Base-by-base conservation (phyloP, 1,284 basidiomycete species). In the Singerocomus inundabilis region DNA sequence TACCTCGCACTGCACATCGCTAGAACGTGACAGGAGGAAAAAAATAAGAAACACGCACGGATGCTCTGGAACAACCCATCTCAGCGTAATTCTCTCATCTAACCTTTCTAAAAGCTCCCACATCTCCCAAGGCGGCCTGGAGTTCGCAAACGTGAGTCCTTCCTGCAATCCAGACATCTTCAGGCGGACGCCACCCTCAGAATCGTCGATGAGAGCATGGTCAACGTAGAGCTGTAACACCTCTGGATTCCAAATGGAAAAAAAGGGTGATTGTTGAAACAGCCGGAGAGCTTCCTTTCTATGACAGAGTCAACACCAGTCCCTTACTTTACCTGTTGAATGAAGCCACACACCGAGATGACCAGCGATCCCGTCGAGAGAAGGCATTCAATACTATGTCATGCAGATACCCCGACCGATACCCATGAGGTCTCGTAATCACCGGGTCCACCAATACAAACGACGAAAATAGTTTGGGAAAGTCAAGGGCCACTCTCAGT, bases 391-490 rank as follows among this genome's bases (percentile, higher is more conserved):
- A 37, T 0, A 74, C 66, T 18, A 73, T 53, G 8, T 43, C 45
- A 18, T 57, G 46, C 13, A 61, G 49, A 11, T 40, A 16, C 4
- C 37, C 56, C 6, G 41, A 53, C 16, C 21, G 40, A 47, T 40
- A 49, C 13, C 35, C 53, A 26, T 34, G 52, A 33, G 63, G 69
- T 60, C 61, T 69, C 40, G 73, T 55, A 32, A 92, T 79, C 48
- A 91, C 78, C 0, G 95, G 92, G 64, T 98, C 94, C 25, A 95
- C 70, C 10, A 95, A 76, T 40, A 93, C 73, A 30, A 96, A 69
- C 0, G 80, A 79, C 15, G 82, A 75, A 69, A 94, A 92, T 9
- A 95, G 70, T 1, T 72, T 70, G 0, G 93, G 91, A 46, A 75
- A 70, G 11, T 78, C 74, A 15, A 84, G 58, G 1, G 87, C 84